phyloP scores from a whole-genome alignment of 768 basidiomycete genomes.

The Mycena galericulata region DNA sequence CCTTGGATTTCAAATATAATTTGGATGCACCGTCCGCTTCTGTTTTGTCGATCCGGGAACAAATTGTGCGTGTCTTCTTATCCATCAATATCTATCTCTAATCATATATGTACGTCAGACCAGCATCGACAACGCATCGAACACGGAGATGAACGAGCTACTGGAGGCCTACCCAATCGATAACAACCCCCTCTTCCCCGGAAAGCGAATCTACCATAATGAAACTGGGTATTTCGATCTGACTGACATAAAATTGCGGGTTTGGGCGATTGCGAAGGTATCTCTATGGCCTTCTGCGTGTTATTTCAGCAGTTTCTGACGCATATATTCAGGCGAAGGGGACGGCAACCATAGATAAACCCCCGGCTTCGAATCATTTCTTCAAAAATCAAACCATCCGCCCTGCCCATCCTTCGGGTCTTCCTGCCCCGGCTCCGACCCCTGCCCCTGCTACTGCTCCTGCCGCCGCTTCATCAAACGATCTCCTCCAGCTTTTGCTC shows the following conservation, averaged over 20 bases:
- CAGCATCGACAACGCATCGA: background rate
- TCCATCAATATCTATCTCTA: background rate
- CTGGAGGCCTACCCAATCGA: background rate
- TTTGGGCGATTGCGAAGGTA: slow-evolving; percentile 1
- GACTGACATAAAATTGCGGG: background rate
- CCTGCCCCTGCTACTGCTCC: background rate
- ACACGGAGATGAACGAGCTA: background rate
- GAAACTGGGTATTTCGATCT: slow-evolving; percentile 2
- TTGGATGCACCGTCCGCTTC: background rate
- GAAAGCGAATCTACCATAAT: background rate
- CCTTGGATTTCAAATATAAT: background rate
- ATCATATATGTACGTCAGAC: background rate
- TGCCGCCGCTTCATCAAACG: background rate
- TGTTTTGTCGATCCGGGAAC: background rate
- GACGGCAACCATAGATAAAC: background rate
- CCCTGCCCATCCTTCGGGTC: background rate
- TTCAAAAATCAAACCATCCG: slow-evolving; percentile 7
- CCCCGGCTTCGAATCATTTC: slow-evolving; percentile 2
- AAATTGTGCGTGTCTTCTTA: background rate
- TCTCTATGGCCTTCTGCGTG: background rate
- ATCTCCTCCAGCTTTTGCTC: background rate
- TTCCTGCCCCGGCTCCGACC: background rate
- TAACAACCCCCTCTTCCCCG: slow-evolving; percentile 1
- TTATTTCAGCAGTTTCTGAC: background rate
- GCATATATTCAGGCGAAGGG: background rate